Evolutionary conservation across 352 stramenopile genomes (phyloP).

Genomic region (Pythium folliculosum): DNA sequence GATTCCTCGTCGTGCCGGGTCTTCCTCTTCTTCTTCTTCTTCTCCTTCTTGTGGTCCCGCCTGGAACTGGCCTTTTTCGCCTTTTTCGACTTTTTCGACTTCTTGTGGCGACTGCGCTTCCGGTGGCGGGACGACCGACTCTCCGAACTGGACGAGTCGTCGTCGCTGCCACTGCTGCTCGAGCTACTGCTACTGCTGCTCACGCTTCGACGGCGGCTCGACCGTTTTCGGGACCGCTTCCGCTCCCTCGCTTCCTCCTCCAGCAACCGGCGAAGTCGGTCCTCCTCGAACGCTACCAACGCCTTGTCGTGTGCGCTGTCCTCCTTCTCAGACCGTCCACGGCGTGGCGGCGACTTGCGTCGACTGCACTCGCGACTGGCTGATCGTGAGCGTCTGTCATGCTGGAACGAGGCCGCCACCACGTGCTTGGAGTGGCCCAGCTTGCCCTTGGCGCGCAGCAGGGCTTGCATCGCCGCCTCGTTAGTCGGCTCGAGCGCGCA

Average conservation of each 20-base stretch:
- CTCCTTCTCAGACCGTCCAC: background rate
- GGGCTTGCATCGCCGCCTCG: conserved; percentile 11
- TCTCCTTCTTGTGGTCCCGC: conserved; percentile 20
- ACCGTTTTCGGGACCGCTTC: conserved; percentile 19
- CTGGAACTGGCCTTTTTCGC: conserved; percentile 21
- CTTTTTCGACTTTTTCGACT: conserved; percentile 36
- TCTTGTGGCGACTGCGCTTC: conserved; percentile 24
- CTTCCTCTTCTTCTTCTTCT: conserved; percentile 12
- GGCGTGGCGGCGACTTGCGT: background rate
- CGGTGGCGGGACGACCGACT: conserved; percentile 2
- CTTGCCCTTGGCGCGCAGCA: conserved; percentile 32
- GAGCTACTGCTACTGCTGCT: background rate
- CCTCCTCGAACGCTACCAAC: conserved; percentile 28
- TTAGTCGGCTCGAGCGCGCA: conserved; percentile 25
- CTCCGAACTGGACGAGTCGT: conserved; percentile 13
- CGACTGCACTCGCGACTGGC: background rate
- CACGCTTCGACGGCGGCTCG: background rate
- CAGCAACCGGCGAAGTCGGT: conserved; percentile 35
- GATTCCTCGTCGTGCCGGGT: background rate
- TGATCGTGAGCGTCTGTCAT: conserved; percentile 1
- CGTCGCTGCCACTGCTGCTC: conserved; percentile 8
- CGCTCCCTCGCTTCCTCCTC: conserved; percentile 32
- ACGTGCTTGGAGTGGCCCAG: conserved; percentile 26
- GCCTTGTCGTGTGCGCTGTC: background rate
- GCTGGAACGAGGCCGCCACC: background rate